A percentile compares a stretch with the other conserved stretches of the same genome.
Conservation (phyloP, 495 filamentous ascomycete genomes). For the Trichoderma orchidacearum region DNA sequence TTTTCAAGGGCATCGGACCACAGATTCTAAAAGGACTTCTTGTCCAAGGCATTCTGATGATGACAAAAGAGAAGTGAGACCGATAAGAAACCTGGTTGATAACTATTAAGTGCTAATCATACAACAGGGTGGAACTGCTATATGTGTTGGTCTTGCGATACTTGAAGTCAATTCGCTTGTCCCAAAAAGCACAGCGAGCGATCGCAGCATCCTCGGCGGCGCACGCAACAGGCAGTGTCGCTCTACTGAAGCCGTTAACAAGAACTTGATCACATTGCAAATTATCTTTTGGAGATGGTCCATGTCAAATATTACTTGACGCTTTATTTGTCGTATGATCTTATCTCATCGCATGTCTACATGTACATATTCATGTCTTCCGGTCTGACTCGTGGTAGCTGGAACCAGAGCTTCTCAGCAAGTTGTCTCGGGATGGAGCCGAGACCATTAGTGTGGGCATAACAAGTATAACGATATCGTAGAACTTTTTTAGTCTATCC, state of each 20-base stretch:
- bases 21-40: slow-evolving; percentile 87
- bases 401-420: no score
- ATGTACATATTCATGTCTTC: no score
- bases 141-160: slow-evolving; percentile 49
- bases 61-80: slow-evolving; percentile 88
- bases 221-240: not conserved
- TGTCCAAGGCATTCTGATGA: slow-evolving; percentile 95
- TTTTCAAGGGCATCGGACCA: slow-evolving; percentile 95
- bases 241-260: not conserved
- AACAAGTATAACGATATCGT: no score
- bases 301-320: not conserved
- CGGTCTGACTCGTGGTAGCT: no score
- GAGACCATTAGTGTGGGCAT: no score
- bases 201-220: not conserved
- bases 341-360: no score
- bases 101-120: not conserved
- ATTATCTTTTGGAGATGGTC: not conserved
- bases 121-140: slow-evolving; percentile 65
- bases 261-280: not conserved
- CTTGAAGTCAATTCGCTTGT: not conserved
- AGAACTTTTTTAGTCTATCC: no score
- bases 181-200: not conserved
- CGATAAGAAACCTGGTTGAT: not conserved
- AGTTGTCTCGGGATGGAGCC: no score
- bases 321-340: not conserved